A percentile compares a stretch with the other conserved stretches of the same genome.
Evolutionary conservation across 352 stramenopile species (phyloP).

Genomic region (Pythium apleroticum): DNA sequence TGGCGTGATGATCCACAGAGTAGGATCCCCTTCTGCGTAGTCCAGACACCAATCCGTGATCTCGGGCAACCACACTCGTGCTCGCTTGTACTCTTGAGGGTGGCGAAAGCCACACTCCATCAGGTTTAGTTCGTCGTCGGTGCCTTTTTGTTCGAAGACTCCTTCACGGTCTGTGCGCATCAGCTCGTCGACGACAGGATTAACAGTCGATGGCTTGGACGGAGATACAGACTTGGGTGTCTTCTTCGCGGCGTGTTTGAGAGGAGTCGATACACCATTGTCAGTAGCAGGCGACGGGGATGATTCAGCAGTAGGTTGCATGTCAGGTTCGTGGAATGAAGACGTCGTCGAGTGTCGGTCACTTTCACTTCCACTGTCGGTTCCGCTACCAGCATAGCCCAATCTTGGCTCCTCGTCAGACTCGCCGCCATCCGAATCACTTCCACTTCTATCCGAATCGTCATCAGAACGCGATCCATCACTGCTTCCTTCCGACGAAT

Average conservation of each 20-base stretch:
- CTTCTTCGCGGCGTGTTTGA: conserved; percentile 10
- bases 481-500: conserved; percentile 59
- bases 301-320: not conserved
- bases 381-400: conserved; percentile 46
- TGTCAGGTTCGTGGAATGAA: not conserved
- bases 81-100: conserved; percentile 53
- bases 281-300: not conserved
- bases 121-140: conserved; percentile 67
- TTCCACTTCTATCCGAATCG: conserved; percentile 41
- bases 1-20: conserved; percentile 82
- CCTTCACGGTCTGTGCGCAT: conserved; percentile 73
- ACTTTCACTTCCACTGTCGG: conserved; percentile 59
- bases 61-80: conserved; percentile 79
- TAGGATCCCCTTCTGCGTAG: conserved; percentile 82
- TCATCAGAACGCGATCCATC: conserved; percentile 48
- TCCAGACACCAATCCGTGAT: conserved; percentile 89
- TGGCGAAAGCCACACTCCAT: conserved; percentile 82
- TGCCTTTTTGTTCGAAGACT: conserved; percentile 46
- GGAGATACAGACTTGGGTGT: conserved; percentile 5
- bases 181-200: conserved; percentile 63
- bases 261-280: not conserved
- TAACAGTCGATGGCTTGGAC: conserved; percentile 32
- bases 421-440: conserved; percentile 31
- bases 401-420: conserved; percentile 38
- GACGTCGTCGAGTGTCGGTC: conserved; percentile 20